Evolutionary conservation across 1,139 yeast genomes (phyloP).

Genomic region (Sugiyamaella pinicola): DNA sequence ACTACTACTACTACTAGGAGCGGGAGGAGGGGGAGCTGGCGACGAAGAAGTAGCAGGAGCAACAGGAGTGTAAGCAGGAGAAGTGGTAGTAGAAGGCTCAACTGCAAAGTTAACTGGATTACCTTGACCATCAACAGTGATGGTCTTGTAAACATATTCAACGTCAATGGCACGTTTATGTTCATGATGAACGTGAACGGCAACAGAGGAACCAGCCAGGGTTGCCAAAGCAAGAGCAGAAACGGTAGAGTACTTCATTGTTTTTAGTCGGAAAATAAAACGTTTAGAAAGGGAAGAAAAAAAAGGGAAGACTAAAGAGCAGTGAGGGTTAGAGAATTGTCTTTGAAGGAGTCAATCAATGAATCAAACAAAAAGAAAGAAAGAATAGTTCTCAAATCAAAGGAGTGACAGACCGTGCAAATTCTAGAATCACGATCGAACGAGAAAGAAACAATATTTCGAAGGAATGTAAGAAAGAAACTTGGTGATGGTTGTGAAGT

Average conservation of each 20-base stretch:
- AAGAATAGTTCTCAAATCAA: constrained; percentile 5
- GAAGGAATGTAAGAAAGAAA: constrained; percentile 2
- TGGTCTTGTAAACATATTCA: constrained; percentile 78
- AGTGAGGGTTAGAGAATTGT: constrained; percentile 2
- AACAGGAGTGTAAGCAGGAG: constrained; percentile 29
- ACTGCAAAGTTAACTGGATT: constrained; percentile 44
- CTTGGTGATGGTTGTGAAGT: background rate
- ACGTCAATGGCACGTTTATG: constrained; percentile 67
- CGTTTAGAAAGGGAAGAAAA: background rate
- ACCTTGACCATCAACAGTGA: constrained; percentile 72
- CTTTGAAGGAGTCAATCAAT: background rate
- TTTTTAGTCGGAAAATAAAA: too few relatives aligned
- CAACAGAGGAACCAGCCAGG: constrained; percentile 50
- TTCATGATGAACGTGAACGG: constrained; percentile 55
- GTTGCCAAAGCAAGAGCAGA: constrained; percentile 48
- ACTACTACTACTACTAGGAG: constrained; percentile 24
- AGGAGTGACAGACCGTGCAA: constrained; percentile 15
- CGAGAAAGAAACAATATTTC: background rate
- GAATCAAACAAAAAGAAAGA: background rate
- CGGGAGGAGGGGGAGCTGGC: constrained; percentile 28
- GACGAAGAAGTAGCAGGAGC: constrained; percentile 28
- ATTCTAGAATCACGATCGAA: constrained; percentile 4
- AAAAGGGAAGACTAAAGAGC: background rate
- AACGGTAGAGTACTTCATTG: constrained; percentile 37
- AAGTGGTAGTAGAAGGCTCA: constrained; percentile 35